These are phyloP conservation scores for Penstemon eatonii DNA, from an alignment of 257 asterid genomes.

Conservation along the genomic window DNA sequence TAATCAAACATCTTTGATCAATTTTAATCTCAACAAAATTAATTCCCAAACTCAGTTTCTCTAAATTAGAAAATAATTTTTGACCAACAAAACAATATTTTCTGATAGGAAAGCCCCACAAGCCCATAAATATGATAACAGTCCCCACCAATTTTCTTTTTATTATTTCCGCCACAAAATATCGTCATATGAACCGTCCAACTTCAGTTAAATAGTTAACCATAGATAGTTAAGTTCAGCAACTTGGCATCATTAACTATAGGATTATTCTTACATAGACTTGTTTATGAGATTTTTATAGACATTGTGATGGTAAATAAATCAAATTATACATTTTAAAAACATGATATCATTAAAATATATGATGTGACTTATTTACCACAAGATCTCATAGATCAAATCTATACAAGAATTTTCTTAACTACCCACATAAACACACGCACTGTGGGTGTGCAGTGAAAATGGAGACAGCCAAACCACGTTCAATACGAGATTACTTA, in stretches of 20 bases:
- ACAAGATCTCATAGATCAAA: too few species aligned
- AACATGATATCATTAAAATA: too few species aligned
- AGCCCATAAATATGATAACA: neutral
- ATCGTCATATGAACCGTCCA: constrained; percentile 11
- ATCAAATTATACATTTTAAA: too few species aligned
- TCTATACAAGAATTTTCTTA: too few species aligned
- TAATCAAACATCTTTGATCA: neutral
- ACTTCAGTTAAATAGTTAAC: neutral
- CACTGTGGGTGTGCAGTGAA: constrained; percentile 31
- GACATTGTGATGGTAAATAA: too few species aligned
- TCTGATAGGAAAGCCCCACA: neutral
- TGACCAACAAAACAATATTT: neutral
- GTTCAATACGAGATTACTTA: constrained; percentile 14
- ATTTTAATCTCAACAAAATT: neutral
- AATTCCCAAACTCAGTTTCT: neutral
- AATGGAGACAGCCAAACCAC: constrained; percentile 44
- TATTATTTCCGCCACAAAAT: neutral
- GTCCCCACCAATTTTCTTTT: neutral
- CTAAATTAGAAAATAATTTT: neutral
- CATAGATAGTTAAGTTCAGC: neutral
- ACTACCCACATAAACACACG: constrained; percentile 8
- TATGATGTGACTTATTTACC: too few species aligned
- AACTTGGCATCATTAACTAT: neutral
- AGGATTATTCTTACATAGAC: too few species aligned
- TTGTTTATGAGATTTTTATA: too few species aligned